Percentiles rank a stretch among this genome's conserved stretches.
phyloP scores from a whole-genome alignment of 2,329 filamentous ascomycete genomes.

The Fusarium chlamydosporum region DNA sequence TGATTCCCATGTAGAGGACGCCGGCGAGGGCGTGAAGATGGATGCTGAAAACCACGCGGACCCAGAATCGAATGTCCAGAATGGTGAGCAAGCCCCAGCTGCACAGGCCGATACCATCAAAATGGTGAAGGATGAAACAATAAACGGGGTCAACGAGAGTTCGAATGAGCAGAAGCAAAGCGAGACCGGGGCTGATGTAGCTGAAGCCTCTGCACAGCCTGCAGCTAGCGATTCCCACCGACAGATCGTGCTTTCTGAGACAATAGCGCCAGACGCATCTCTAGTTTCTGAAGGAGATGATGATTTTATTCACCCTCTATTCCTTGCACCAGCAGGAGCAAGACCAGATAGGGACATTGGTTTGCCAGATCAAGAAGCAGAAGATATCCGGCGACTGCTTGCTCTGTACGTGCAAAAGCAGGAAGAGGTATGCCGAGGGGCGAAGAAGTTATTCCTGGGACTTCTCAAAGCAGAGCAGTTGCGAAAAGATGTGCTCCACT shows the following conservation, averaged over 20 bases:
- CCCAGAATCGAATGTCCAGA: slow-evolving; percentile 20
- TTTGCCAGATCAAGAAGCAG: slow-evolving; percentile 80
- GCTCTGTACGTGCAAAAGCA: slow-evolving; percentile 87
- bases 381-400: slow-evolving; percentile 80
- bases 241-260: slow-evolving; percentile 26
- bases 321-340: slow-evolving; percentile 73
- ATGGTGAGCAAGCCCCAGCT: slow-evolving; percentile 23
- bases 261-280: slow-evolving; percentile 18
- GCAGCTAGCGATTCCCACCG: slow-evolving; percentile 11
- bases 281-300: slow-evolving; percentile 52
- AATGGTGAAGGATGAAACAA: slow-evolving; percentile 1
- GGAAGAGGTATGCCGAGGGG: slow-evolving; percentile 82
- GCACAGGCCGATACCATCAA: slow-evolving; percentile 1
- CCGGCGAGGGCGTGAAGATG: slow-evolving; percentile 24
- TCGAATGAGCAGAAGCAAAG: slow-evolving; percentile 12
- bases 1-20: slow-evolving; percentile 35
- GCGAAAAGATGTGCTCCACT: slow-evolving; percentile 78
- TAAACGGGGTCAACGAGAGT: slow-evolving; percentile 22
- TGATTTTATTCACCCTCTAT: slow-evolving; percentile 80
- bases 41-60: slow-evolving; percentile 17
- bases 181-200: background rate
- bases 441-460: slow-evolving; percentile 76
- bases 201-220: slow-evolving; percentile 12
- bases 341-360: slow-evolving; percentile 78
- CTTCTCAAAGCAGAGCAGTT: slow-evolving; percentile 80